These are phyloP conservation scores for Rhytidiadelphus loreus DNA, from an alignment of 225 moss, liverwort and hornwort species.

Conservation along the genomic window DNA sequence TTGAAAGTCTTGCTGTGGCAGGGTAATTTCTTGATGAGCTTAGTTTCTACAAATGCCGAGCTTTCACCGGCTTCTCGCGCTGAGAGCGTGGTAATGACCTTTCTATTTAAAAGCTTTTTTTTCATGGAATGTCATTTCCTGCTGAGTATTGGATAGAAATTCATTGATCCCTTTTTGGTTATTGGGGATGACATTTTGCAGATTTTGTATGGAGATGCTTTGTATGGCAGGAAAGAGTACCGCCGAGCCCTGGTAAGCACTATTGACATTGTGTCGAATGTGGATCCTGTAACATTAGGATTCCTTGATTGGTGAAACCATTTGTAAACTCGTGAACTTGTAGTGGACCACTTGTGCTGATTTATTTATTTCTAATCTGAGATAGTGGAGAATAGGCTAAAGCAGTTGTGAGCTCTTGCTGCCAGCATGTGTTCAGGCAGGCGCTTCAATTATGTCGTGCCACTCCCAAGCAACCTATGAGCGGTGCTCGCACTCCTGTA, in stretches of 20 bases:
- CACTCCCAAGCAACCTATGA: conserved; percentile 57
- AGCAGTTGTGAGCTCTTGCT: conserved; percentile 31
- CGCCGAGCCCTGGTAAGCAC: conserved; percentile 71
- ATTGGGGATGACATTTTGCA: neutral
- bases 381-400: neutral
- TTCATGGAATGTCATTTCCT: neutral
- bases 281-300: neutral
- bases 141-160: neutral
- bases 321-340: neutral
- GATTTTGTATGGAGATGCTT: conserved; percentile 80
- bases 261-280: neutral
- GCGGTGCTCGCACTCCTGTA: conserved; percentile 49
- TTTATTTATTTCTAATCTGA: neutral
- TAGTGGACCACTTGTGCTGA: neutral
- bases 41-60: conserved; percentile 51
- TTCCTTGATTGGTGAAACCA: neutral
- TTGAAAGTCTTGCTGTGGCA: conserved; percentile 7
- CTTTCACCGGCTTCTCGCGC: conserved; percentile 46
- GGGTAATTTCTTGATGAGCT: conserved; percentile 78
- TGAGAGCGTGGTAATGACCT: conserved; percentile 50
- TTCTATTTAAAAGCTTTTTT: neutral
- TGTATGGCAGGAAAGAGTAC: conserved; percentile 79
- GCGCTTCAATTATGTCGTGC: conserved; percentile 73
- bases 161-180: neutral
- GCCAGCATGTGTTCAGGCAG: conserved; percentile 85